Percentiles rank a stretch among this genome's conserved stretches.
phyloP scores from a whole-genome alignment of 805 yeast genomes.

The Candida taoyuanica region DNA sequence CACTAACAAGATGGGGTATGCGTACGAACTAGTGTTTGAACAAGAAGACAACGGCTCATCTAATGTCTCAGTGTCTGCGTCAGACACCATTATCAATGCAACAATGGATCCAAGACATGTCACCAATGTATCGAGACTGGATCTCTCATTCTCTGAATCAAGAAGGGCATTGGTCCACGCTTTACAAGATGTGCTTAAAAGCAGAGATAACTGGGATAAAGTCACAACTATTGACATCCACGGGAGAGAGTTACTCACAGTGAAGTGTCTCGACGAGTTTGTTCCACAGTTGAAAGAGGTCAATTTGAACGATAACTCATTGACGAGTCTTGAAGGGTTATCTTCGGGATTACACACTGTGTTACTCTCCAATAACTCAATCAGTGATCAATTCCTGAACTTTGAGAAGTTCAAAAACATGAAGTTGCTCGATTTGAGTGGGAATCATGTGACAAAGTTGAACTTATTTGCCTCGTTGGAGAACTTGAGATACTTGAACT shows the following conservation, averaged over 20 bases:
- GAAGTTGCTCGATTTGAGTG: constrained; percentile 33
- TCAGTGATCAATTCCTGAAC: constrained; percentile 21
- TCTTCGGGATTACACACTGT: constrained; percentile 11
- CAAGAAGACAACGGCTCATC: constrained; percentile 2
- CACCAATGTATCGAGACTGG: constrained; percentile 40
- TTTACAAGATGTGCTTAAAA: constrained; percentile 35
- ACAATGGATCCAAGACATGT: constrained; percentile 25
- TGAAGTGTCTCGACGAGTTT: constrained; percentile 37
- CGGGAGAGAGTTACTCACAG: constrained; percentile 31
- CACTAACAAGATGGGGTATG: neutral
- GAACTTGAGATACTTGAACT: constrained; percentile 24
- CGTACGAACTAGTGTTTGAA: constrained; percentile 9
- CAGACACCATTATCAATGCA: neutral
- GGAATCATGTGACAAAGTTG: constrained; percentile 35
- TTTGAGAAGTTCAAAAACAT: constrained; percentile 21
- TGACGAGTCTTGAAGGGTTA: constrained; percentile 25
- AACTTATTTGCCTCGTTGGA: constrained; percentile 25
- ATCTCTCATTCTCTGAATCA: constrained; percentile 42
- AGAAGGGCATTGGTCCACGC: constrained; percentile 37
- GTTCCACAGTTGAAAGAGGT: constrained; percentile 32
- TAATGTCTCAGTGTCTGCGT: neutral
- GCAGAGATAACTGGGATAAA: constrained; percentile 37
- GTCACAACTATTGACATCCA: constrained; percentile 33
- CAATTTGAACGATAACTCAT: constrained; percentile 12
- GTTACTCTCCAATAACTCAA: constrained; percentile 15